A percentile compares a stretch with the other conserved stretches of the same genome.
Evolutionary conservation across 345 rosid species (phyloP).

Genomic region (Brassica carinata): DNA sequence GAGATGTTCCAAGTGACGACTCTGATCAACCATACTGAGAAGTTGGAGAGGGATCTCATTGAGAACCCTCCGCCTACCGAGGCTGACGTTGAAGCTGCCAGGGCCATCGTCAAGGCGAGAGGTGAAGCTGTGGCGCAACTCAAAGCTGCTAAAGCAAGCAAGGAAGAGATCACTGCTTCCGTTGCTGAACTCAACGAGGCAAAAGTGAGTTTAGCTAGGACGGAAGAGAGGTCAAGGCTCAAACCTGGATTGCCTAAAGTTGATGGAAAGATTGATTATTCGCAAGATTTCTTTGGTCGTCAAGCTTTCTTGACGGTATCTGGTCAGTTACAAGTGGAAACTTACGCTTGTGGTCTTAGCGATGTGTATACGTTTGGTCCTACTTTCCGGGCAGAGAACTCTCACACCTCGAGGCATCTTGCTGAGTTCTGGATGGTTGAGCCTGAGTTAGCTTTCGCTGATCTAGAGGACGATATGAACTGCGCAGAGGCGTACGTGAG

Average conservation of each 20-base stretch:
- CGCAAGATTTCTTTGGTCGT: constrained; percentile 75
- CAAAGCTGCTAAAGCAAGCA: constrained; percentile 68
- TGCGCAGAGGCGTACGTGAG: constrained; percentile 95
- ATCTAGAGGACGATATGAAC: constrained; percentile 90
- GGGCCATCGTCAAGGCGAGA: constrained; percentile 53
- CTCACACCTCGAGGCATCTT: constrained; percentile 96
- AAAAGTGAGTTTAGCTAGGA: constrained; percentile 50
- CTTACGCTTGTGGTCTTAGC: constrained; percentile 79
- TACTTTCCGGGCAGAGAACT: constrained; percentile 89
- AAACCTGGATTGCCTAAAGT: constrained; percentile 76
- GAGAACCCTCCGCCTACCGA: constrained; percentile 81
- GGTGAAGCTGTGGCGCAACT: constrained; percentile 63
- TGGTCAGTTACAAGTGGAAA: constrained; percentile 92
- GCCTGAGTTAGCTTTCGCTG: constrained; percentile 91
- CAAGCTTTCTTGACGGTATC: constrained; percentile 95
- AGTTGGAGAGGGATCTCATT: constrained; percentile 68
- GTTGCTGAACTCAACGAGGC: constrained; percentile 63
- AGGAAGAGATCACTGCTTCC: constrained; percentile 49
- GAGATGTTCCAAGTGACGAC: constrained; percentile 98
- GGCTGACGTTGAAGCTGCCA: constrained; percentile 75
- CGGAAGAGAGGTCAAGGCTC: constrained; percentile 71
- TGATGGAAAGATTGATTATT: constrained; percentile 77
- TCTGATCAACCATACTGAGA: constrained; percentile 67
- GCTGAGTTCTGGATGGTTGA: constrained; percentile 99
- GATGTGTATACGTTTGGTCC: constrained; percentile 93